These are phyloP conservation scores for Asparagopsis taxiformis DNA, from an alignment of 31 red algal genomes.

Conservation along the genomic window DNA sequence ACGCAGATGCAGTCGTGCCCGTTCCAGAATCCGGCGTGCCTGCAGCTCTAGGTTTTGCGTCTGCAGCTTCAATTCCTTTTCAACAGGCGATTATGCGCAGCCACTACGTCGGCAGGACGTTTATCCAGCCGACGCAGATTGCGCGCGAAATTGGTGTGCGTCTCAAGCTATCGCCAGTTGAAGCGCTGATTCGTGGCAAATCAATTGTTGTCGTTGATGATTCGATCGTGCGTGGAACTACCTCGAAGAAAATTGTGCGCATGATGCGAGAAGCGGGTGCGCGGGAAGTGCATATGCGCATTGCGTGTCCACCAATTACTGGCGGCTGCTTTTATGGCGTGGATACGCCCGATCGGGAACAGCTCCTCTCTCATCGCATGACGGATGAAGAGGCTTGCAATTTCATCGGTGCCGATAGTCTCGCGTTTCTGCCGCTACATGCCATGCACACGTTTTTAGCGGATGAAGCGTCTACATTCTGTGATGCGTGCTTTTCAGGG, in stretches of 20 bases:
- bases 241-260: slow-evolving; percentile 82
- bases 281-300: slow-evolving; percentile 83
- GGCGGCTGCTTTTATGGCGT: slow-evolving; percentile 90
- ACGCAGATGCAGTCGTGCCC: slow-evolving; percentile 86
- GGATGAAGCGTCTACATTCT: slow-evolving; percentile 80
- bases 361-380: slow-evolving; percentile 78
- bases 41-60: slow-evolving; percentile 83
- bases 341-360: slow-evolving; percentile 84
- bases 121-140: slow-evolving; percentile 94
- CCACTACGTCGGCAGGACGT: slow-evolving; percentile 96
- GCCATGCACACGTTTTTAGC: slow-evolving; percentile 70
- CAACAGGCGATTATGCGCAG: slow-evolving; percentile 88
- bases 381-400: slow-evolving; percentile 66
- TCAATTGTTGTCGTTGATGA: slow-evolving; percentile 91
- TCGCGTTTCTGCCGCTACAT: slow-evolving; percentile 75
- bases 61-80: slow-evolving; percentile 73
- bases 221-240: slow-evolving; percentile 98
- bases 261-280: slow-evolving; percentile 97
- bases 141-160: slow-evolving; percentile 84
- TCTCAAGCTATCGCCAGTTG: slow-evolving; percentile 85
- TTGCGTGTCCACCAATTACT: slow-evolving; percentile 91
- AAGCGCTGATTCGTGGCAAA: slow-evolving; percentile 68
- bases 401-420: slow-evolving; percentile 88
- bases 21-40: slow-evolving; percentile 90
- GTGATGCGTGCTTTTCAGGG: slow-evolving; percentile 91